Conservation (phyloP, 345 rosid genomes). For the Erucastrum elatum region DNA sequence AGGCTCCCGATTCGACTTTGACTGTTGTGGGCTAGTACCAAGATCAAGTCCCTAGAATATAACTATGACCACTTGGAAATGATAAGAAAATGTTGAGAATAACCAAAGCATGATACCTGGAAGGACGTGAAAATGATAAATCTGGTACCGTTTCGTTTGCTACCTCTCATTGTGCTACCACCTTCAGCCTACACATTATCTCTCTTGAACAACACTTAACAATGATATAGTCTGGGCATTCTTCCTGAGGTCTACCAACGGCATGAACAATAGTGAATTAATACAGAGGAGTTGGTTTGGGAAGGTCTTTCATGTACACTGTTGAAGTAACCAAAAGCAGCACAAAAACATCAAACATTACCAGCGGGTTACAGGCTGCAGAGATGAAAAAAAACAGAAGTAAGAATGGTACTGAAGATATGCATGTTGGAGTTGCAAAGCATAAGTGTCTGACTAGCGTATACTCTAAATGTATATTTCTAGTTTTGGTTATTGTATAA, state of each 20-base stretch:
- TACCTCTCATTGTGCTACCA: background rate
- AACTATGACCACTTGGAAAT: background rate
- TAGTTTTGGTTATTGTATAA: background rate
- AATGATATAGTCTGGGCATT: background rate
- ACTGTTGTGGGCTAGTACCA: background rate
- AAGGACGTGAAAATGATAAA: background rate
- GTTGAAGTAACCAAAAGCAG: slow-evolving; percentile 6
- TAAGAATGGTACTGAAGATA: background rate
- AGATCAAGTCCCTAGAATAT: background rate
- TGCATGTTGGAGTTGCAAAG: background rate
- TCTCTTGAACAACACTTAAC: background rate
- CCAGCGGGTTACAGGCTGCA: slow-evolving; percentile 1
- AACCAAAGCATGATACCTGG: background rate
- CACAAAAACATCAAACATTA: background rate
- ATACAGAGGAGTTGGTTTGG: background rate
- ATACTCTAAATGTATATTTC: background rate
- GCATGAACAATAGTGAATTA: slow-evolving; percentile 4
- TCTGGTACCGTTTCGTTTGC: background rate
- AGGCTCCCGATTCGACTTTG: background rate
- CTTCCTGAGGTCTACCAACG: background rate
- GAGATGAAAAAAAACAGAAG: background rate
- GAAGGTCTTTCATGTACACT: slow-evolving; percentile 15
- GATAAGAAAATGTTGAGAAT: slow-evolving; percentile 2
- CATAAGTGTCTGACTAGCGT: background rate
- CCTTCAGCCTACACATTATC: background rate